These are phyloP conservation scores for Hura crepitans DNA, from an alignment of 441 rosid species.

Conservation along the genomic window DNA sequence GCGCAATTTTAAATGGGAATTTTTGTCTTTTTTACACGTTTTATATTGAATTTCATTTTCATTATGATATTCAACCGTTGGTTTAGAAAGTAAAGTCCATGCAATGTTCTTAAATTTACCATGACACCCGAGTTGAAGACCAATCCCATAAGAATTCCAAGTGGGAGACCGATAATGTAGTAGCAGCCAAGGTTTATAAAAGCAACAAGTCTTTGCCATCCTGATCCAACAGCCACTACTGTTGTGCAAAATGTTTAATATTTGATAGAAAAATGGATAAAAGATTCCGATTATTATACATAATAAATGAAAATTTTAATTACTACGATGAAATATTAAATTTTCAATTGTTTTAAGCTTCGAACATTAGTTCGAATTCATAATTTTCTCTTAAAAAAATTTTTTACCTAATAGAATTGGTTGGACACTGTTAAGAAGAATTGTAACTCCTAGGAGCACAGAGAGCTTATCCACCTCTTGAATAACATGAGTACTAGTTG, in stretches of 20 bases:
- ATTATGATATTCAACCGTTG: no score
- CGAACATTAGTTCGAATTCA: no score
- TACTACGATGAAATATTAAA: no score
- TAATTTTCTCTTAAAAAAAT: no score
- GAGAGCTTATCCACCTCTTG: constrained; percentile 46
- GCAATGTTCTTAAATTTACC: constrained; percentile 28
- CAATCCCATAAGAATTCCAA: constrained; percentile 59
- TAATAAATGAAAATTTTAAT: no score
- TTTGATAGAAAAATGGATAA: no score
- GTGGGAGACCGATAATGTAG: constrained; percentile 63
- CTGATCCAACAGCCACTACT: constrained; percentile 84
- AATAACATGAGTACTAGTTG: constrained; percentile 46
- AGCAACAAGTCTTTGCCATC: constrained; percentile 74
- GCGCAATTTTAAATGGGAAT: no score
- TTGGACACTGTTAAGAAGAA: constrained; percentile 70
- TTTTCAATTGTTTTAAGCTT: no score
- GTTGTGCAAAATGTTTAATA: not conserved
- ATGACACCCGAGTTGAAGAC: constrained; percentile 42
- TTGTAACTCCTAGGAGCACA: constrained; percentile 44
- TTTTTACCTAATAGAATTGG: constrained; percentile 75
- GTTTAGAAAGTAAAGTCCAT: no score
- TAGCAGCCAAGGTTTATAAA: constrained; percentile 69
- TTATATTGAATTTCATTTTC: no score
- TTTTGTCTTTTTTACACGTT: no score
- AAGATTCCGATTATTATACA: no score